Evolutionary conservation across 805 yeast species (phyloP).

Genomic region (Wickerhamiella dianesei): DNA sequence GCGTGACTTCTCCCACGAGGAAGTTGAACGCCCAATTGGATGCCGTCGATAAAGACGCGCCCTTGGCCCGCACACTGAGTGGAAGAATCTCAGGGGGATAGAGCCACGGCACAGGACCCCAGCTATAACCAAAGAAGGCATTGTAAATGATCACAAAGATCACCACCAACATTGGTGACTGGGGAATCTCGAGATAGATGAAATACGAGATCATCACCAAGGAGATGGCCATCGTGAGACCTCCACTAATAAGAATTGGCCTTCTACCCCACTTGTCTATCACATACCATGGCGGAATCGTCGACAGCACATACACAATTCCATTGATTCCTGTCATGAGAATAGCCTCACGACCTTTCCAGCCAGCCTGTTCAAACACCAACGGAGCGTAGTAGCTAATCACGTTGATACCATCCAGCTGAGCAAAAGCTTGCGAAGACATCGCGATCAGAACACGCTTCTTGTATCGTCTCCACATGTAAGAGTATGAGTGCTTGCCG

Average conservation of each 20-base stretch:
- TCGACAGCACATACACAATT: conserved; percentile 45
- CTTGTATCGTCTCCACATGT: conserved; percentile 64
- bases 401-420: conserved; percentile 84
- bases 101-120: conserved; percentile 94
- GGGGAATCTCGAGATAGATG: conserved; percentile 34
- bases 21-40: conserved; percentile 89
- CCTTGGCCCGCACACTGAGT: conserved; percentile 69
- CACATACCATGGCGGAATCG: conserved; percentile 82
- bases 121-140: conserved; percentile 70
- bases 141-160: conserved; percentile 64
- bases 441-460: conserved; percentile 75
- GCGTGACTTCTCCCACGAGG: conserved; percentile 84
- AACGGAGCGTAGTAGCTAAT: conserved; percentile 87
- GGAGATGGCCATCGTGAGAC: conserved; percentile 64
- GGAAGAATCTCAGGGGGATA: conserved; percentile 82
- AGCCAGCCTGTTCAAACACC: conserved; percentile 90
- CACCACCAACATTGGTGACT: conserved; percentile 62
- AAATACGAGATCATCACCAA: conserved; percentile 51
- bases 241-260: conserved; percentile 69
- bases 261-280: conserved; percentile 89
- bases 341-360: conserved; percentile 78
- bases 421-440: conserved; percentile 86
- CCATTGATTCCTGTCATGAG: conserved; percentile 80
- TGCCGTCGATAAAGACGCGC: conserved; percentile 83
- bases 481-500: conserved; percentile 61